Evolutionary conservation across 352 stramenopile species (phyloP), one percentile per base, ranked within the genome.

Genomic region (Pythium sukuiense): DNA sequence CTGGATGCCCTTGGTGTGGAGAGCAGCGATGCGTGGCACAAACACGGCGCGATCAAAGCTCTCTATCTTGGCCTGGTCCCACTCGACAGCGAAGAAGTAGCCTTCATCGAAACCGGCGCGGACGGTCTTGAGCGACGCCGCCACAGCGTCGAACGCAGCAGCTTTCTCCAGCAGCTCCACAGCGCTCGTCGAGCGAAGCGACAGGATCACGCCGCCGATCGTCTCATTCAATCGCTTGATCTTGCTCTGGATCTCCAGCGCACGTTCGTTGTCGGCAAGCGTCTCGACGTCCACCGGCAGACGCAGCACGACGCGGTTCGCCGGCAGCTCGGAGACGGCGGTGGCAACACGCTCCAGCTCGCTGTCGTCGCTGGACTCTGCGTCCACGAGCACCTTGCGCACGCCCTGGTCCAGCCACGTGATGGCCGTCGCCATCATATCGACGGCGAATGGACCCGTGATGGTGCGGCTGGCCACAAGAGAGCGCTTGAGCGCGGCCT

Each of bases 371-470:
- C 54, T 79, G 13, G 73, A 81, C 2, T 68, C 61, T 16, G 74
- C 79, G 3, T 80, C 64, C 24, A 95, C 73, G 26, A 95, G 65
- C 54, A 88, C 80, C 45, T 85, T 83, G 3, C 67, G 45, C 1
- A 79, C 57, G 11, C 86, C 83, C 26, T 95, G 71, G 52, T 95
- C 81, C 45, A 95, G 74, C 85, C 85, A 95, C 35, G 53, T 65
- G 53, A 77, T 73, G 2, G 88, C 66, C 6, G 59, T 53, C 11
- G 85, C 81, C 18, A 92, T 77, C 74, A 87, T 90, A 11, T 80
- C 71, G 27, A 67, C 52, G 0, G 66, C 55, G 62, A 95, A 95
- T 14, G 84, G 84, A 27, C 87, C 87, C 3, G 90, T 61, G 35
- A 92, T 57, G 46, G 79, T 63, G 20, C 83, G 74, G n/a, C 71